These are phyloP conservation scores for Rhinocladiella similis DNA, from an alignment of 2,329 filamentous ascomycete species.

Conservation along the genomic window DNA sequence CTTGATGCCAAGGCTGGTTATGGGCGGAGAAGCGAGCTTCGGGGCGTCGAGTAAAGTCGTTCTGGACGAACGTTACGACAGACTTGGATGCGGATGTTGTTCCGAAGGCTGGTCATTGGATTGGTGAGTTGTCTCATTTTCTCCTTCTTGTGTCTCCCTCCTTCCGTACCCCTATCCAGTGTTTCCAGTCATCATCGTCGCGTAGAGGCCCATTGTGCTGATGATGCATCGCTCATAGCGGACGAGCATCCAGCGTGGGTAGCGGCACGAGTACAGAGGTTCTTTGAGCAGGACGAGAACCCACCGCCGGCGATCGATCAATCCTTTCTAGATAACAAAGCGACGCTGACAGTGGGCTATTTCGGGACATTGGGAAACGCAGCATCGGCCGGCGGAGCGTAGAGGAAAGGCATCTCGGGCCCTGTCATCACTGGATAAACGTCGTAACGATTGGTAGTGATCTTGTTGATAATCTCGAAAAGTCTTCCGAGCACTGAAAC, in stretches of 20 bases:
- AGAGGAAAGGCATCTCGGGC: too few relatives aligned
- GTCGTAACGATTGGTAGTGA: too few relatives aligned
- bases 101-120: conserved; percentile 43
- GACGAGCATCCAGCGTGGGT: too few relatives aligned
- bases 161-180: too few relatives aligned
- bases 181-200: too few relatives aligned
- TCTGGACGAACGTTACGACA: conserved; percentile 28
- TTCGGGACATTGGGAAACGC: neutral
- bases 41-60: conserved; percentile 20
- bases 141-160: too few relatives aligned
- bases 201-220: too few relatives aligned
- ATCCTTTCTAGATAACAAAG: neutral
- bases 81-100: conserved; percentile 35
- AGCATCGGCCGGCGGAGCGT: neutral
- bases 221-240: too few relatives aligned
- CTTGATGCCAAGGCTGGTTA: conserved; percentile 34
- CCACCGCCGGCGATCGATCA: conserved; percentile 1
- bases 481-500: too few relatives aligned
- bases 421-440: too few relatives aligned
- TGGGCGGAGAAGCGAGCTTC: conserved; percentile 40
- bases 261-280: too few relatives aligned
- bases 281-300: neutral
- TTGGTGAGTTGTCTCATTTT: conserved; percentile 27
- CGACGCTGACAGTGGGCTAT: conserved; percentile 5
- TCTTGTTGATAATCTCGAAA: too few relatives aligned